Evolutionary conservation across 257 asterid genomes (phyloP), one percentile per base, ranked within the genome.

Genomic region (Primulina eburnea): DNA sequence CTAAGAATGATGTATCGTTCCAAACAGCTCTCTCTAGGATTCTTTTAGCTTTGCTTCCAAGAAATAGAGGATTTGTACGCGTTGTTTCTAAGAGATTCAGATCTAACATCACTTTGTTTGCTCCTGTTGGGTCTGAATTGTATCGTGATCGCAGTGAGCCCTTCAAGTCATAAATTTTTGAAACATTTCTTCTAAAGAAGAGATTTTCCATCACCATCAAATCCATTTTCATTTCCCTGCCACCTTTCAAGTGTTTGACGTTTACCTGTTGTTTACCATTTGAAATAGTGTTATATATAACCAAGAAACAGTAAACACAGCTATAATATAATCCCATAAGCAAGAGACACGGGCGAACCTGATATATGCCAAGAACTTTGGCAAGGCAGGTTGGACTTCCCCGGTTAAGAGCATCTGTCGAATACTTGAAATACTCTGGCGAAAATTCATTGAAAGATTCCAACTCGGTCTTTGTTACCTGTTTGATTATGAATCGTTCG

Each of bases 151-250:
- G 75, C 18, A 79, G 74, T 2, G 98, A 94, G 16, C 99, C 99
- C 82, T 94, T 94, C 26, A 94, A 93, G 79, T 94, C 99, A 59
- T 94, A 94, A 29, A 89, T 88, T 69, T 81, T 82, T 0, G 95
- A 85, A 55, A 94, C 88, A 38, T 50, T 91, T 79, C 92, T 82
- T 69, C 78, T 71, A 60, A 76, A 91, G 83, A 94, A 94, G 43
- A 94, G 96, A 83, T 94, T 94, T 91, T 94, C 99, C 98, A 91
- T 94, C 68, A 91, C 95, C 90, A 91, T 91, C 77, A 94, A 64
- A 75, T 94, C 99, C 92, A 94, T 89, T 76, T 91, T 94, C 75
- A 83, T 86, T 73, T 94, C 99, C 74, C 87, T 89, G 35, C 97
- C 93, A 17, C 97, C 87, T 77, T 84, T 94, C 77, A 73, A 34